These are phyloP conservation scores for Solanum hybrid DNA, from an alignment of 305 asterid genomes.

Conservation along the genomic window DNA sequence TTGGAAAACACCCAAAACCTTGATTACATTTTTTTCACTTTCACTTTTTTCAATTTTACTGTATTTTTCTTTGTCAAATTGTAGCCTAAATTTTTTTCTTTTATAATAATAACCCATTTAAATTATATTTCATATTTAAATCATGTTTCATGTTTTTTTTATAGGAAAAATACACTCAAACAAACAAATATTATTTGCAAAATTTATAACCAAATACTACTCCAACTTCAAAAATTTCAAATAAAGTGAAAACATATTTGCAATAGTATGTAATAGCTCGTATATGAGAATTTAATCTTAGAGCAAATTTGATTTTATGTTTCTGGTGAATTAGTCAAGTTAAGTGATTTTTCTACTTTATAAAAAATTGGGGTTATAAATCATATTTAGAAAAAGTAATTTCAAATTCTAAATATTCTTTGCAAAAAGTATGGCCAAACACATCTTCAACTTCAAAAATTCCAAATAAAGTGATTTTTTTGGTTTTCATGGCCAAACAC, in stretches of 20 bases:
- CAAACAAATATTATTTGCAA: neutral
- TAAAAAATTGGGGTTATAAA: neutral
- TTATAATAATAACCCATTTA: neutral
- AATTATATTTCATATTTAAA: neutral
- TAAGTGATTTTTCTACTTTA: neutral
- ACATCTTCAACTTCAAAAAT: neutral
- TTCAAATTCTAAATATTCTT: neutral
- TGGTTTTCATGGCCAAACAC: neutral
- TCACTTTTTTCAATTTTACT: neutral
- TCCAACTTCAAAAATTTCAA: neutral
- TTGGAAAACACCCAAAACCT: neutral
- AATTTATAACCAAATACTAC: neutral
- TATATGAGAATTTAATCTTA: neutral
- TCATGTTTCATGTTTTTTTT: neutral
- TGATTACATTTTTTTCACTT: neutral
- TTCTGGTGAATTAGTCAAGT: neutral
- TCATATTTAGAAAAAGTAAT: neutral
- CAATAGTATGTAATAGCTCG: neutral
- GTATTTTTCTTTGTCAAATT: neutral
- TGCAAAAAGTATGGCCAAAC: neutral
- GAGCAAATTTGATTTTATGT: neutral
- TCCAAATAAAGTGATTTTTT: neutral
- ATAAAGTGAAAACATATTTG: neutral
- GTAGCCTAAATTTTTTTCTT: neutral
- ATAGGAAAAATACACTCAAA: neutral